A percentile compares a stretch with the other conserved stretches of the same genome.
These are phyloP conservation scores for Tricharina praecox DNA, from an alignment of 495 filamentous ascomycete species.

Conservation along the genomic window DNA sequence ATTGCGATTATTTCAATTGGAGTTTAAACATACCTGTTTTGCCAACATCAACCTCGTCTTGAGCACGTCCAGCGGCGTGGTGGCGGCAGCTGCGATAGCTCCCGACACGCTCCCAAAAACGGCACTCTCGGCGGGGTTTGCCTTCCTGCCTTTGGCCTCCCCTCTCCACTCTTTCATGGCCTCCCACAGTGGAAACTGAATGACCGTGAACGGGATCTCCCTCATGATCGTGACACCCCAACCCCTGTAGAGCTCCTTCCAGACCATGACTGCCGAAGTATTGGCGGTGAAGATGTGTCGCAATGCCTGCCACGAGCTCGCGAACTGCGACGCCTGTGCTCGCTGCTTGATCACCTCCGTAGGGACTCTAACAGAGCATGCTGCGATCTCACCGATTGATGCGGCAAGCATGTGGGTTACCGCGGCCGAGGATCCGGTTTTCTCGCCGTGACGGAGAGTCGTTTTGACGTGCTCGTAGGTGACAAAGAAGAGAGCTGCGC, in stretches of 20 bases:
- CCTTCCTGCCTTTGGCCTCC: constrained; percentile 26
- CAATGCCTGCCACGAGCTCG: constrained; percentile 44
- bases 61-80: constrained; percentile 86
- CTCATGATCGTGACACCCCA: constrained; percentile 82
- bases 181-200: constrained; percentile 97
- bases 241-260: constrained; percentile 75
- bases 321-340: constrained; percentile 66
- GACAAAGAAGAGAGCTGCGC: constrained; percentile 96
- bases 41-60: constrained; percentile 95
- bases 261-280: constrained; percentile 32
- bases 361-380: constrained; percentile 80
- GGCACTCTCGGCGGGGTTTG: constrained; percentile 62
- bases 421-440: constrained; percentile 28
- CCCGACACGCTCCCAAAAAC: constrained; percentile 73
- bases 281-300: constrained; percentile 46
- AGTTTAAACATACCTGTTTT: constrained; percentile 27
- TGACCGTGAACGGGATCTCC: constrained; percentile 90
- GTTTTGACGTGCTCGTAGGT: constrained; percentile 77
- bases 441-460: constrained; percentile 28
- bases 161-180: constrained; percentile 47
- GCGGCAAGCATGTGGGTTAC: constrained; percentile 94
- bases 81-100: constrained; percentile 70
- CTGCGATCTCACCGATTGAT: constrained; percentile 73
- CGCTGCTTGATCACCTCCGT: constrained; percentile 96
- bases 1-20: background rate